phyloP scores from a whole-genome alignment of 2,329 filamentous ascomycete genomes.

The Rhynchosporium secalis region DNA sequence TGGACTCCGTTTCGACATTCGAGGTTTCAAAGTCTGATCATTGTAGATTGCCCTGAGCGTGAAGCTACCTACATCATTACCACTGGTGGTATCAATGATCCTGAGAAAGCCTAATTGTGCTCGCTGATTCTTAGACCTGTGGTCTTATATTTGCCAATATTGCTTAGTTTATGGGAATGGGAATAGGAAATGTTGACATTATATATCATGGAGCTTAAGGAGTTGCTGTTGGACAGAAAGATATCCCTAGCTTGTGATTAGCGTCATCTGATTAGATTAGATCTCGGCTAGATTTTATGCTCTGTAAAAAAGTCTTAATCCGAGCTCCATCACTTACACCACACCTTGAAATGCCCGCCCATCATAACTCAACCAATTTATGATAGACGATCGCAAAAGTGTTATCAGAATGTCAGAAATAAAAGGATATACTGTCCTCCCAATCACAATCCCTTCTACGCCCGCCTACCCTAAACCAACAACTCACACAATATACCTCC shows the following conservation, averaged over 20 bases:
- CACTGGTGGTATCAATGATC: constrained; percentile 66
- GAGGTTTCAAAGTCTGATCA: background rate
- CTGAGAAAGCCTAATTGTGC: constrained; percentile 55
- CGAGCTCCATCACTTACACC: constrained; percentile 19
- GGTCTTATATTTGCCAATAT: constrained; percentile 9
- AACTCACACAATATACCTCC: constrained; percentile 84
- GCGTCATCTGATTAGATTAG: constrained; percentile 36
- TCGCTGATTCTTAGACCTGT: background rate
- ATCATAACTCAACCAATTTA: background rate
- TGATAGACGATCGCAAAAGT: background rate
- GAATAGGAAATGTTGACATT: background rate
- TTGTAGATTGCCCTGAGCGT: constrained; percentile 56
- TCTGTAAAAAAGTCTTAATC: constrained; percentile 24
- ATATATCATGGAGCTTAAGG: constrained; percentile 22
- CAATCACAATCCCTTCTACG: constrained; percentile 41
- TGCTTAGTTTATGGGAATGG: background rate
- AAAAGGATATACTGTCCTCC: constrained; percentile 37
- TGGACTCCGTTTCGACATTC: background rate
- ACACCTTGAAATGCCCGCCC: background rate
- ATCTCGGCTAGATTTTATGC: constrained; percentile 29
- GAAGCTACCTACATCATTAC: constrained; percentile 72
- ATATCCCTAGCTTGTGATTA: constrained; percentile 22
- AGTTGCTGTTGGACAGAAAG: constrained; percentile 29
- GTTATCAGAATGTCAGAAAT: constrained; percentile 30
- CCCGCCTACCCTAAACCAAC: constrained; percentile 61